Percentiles rank a stretch among this genome's conserved stretches.
Conservation (phyloP, 1,284 basidiomycete species). For the Apiotrichum montevideense region DNA sequence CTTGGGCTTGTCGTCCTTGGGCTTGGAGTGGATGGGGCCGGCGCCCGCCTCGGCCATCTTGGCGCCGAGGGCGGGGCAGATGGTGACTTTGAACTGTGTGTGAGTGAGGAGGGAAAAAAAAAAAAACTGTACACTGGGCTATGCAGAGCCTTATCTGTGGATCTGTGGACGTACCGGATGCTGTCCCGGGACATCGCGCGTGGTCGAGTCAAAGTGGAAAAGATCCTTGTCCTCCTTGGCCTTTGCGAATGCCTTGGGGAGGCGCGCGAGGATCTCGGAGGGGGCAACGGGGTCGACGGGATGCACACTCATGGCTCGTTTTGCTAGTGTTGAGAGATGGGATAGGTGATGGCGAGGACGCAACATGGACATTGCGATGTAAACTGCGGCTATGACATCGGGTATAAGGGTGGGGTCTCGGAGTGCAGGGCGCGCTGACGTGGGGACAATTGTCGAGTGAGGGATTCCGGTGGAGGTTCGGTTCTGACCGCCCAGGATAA, state of each 20-base stretch:
- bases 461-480: too few relatives aligned
- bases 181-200: conserved; percentile 50
- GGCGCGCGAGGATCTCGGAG: conserved; percentile 55
- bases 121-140: too few relatives aligned
- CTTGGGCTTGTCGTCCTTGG: conserved; percentile 60
- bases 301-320: conserved; percentile 14
- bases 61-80: conserved; percentile 68
- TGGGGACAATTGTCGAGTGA: too few relatives aligned
- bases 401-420: too few relatives aligned
- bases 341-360: not conserved
- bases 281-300: conserved; percentile 26
- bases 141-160: too few relatives aligned
- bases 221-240: conserved; percentile 64
- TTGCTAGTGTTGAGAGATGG: not conserved
- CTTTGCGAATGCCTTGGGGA: conserved; percentile 57
- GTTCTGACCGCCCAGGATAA: too few relatives aligned
- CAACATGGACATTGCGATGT: not conserved
- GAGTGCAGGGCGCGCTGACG: too few relatives aligned
- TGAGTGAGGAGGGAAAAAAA: not conserved
- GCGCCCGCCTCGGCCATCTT: conserved; percentile 2
- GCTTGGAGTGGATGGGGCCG: conserved; percentile 61
- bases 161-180: conserved; percentile 3
- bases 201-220: conserved; percentile 66
- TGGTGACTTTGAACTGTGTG: conserved; percentile 68
- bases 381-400: too few relatives aligned